phyloP scores from a whole-genome alignment of 2,329 filamentous ascomycete species.

The Clarireedia hainanense region DNA sequence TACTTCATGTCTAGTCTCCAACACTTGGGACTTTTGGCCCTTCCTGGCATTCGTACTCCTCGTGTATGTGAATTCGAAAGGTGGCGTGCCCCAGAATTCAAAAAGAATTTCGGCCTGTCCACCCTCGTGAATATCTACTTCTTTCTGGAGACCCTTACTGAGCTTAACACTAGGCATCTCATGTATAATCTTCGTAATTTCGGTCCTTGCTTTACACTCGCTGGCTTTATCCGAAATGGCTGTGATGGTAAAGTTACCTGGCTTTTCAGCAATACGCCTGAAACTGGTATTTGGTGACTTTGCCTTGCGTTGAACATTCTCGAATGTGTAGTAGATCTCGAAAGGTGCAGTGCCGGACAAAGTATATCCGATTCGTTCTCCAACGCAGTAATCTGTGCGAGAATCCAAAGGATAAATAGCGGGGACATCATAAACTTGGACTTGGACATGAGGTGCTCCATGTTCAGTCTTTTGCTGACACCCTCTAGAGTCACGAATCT shows the following conservation, averaged over 20 bases:
- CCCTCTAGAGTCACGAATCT: constrained; percentile 78
- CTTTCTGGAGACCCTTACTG: constrained; percentile 70
- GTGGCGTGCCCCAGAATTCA: constrained; percentile 89
- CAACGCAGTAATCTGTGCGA: constrained; percentile 84
- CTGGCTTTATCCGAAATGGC: constrained; percentile 81
- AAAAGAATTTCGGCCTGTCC: constrained; percentile 90
- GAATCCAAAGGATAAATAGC: constrained; percentile 83
- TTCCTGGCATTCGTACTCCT: constrained; percentile 76
- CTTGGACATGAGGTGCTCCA: constrained; percentile 70
- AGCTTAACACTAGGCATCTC: constrained; percentile 87
- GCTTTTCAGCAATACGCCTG: constrained; percentile 84
- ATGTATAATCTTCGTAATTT: constrained; percentile 78
- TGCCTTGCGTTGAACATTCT: constrained; percentile 69
- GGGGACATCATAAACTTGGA: constrained; percentile 88
- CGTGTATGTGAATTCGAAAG: constrained; percentile 97
- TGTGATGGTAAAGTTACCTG: constrained; percentile 82
- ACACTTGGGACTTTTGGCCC: constrained; percentile 67
- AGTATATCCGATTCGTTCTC: constrained; percentile 87
- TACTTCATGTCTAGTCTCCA: constrained; percentile 86
- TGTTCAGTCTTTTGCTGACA: constrained; percentile 73
- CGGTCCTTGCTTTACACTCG: constrained; percentile 73
- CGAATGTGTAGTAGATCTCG: constrained; percentile 86
- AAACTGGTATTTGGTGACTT: constrained; percentile 75
- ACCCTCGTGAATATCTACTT: constrained; percentile 93
- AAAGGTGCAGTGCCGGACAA: constrained; percentile 88